These are phyloP conservation scores for Mortierella sp. DNA, from an alignment of 371 early-diverging fungal species.

Conservation along the genomic window DNA sequence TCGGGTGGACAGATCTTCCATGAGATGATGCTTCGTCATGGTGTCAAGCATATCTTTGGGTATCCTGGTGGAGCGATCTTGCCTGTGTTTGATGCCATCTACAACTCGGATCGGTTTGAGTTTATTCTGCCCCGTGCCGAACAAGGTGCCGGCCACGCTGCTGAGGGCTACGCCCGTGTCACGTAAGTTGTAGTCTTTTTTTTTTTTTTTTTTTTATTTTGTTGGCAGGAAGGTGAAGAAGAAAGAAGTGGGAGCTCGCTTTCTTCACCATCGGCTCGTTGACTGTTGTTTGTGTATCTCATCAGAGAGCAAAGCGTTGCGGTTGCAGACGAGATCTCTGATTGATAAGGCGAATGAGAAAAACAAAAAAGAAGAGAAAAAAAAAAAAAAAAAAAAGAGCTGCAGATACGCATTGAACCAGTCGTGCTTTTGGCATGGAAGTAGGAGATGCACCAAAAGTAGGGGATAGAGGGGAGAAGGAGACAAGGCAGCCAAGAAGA, in stretches of 20 bases:
- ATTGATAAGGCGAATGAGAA: neutral
- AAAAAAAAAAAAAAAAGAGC: too few species aligned
- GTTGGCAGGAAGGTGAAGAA: too few species aligned
- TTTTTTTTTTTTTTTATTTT: neutral
- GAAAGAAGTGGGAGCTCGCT: too few species aligned
- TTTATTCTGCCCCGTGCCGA: conserved; percentile 96
- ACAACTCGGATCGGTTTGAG: conserved; percentile 93
- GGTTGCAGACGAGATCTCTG: neutral
- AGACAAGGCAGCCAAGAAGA: too few species aligned
- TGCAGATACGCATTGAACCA: too few species aligned
- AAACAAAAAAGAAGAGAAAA: too few species aligned
- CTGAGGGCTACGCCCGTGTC: conserved; percentile 97
- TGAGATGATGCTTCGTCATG: conserved; percentile 96
- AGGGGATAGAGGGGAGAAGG: too few species aligned
- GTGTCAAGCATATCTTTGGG: conserved; percentile 94
- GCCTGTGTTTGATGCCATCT: conserved; percentile 97
- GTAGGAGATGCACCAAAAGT: too few species aligned
- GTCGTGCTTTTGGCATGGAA: too few species aligned
- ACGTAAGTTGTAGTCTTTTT: conserved; percentile 65
- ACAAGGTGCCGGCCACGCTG: conserved; percentile 99
- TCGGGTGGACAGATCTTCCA: conserved; percentile 98
- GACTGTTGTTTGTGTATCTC: too few species aligned
- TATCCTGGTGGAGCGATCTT: conserved; percentile 98
- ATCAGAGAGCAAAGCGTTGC: too few species aligned
- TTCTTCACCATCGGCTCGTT: too few species aligned